phyloP scores from a whole-genome alignment of 768 basidiomycete species.

The Gymnopilus junonius region DNA sequence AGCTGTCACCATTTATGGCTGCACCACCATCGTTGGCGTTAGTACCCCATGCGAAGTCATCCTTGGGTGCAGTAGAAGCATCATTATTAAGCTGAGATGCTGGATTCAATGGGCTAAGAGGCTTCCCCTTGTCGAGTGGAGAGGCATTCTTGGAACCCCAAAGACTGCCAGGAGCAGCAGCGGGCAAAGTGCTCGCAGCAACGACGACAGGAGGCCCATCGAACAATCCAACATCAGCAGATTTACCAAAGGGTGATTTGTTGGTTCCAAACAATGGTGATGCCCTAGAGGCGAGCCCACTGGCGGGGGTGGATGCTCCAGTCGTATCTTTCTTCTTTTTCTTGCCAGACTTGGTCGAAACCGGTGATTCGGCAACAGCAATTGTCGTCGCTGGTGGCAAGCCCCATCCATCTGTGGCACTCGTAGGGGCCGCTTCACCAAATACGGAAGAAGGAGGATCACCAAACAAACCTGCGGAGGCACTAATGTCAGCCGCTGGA shows the following conservation, averaged over 20 bases:
- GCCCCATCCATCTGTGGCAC: slow-evolving; percentile 22
- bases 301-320: slow-evolving; percentile 8
- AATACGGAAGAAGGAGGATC: slow-evolving; percentile 24
- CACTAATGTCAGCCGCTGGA: slow-evolving; percentile 23
- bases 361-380: slow-evolving; percentile 15
- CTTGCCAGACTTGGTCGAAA: slow-evolving; percentile 21
- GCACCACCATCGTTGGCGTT: slow-evolving; percentile 6
- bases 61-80: slow-evolving; percentile 8
- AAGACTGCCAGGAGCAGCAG: slow-evolving; percentile 16
- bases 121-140: slow-evolving; percentile 27
- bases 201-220: slow-evolving; percentile 13
- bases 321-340: slow-evolving; percentile 17
- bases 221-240: background rate
- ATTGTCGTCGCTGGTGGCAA: slow-evolving; percentile 15
- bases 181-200: slow-evolving; percentile 7
- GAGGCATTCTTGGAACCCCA: slow-evolving; percentile 30
- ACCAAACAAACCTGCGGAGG: slow-evolving; percentile 23
- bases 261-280: slow-evolving; percentile 23
- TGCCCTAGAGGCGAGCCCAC: slow-evolving; percentile 22
- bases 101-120: slow-evolving; percentile 40
- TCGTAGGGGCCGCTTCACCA: slow-evolving; percentile 16
- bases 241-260: slow-evolving; percentile 20
- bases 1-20: slow-evolving; percentile 8
- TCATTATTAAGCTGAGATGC: slow-evolving; percentile 26
- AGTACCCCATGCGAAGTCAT: slow-evolving; percentile 17